Conservation (phyloP, 139 green algal species). For the Trebouxia sp. region DNA sequence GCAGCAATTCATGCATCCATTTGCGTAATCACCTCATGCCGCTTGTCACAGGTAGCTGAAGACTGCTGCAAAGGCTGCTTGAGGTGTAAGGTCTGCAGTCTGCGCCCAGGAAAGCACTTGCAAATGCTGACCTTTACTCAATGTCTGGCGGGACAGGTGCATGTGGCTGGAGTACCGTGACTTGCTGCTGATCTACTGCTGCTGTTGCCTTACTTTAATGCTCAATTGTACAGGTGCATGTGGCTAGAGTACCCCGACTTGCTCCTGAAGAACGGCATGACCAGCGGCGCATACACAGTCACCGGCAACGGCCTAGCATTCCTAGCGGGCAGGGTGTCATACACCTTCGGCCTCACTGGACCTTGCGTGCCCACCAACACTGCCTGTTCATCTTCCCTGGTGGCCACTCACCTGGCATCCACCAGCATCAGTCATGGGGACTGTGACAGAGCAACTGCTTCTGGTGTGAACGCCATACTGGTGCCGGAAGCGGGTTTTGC, state of each 20-base stretch:
- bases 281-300: slow-evolving; percentile 43
- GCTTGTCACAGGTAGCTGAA: too few species aligned
- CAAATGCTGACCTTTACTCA: too few species aligned
- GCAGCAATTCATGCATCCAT: too few species aligned
- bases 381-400: slow-evolving; percentile 83
- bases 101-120: too few species aligned
- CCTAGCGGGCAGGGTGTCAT: slow-evolving; percentile 63
- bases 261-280: slow-evolving; percentile 33
- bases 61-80: too few species aligned
- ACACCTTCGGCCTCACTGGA: slow-evolving; percentile 55
- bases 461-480: slow-evolving; percentile 78
- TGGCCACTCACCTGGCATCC: slow-evolving; percentile 73
- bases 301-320: slow-evolving; percentile 77
- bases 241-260: slow-evolving; percentile 71
- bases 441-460: slow-evolving; percentile 33
- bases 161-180: too few species aligned
- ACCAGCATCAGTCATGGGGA: slow-evolving; percentile 25
- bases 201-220: too few species aligned
- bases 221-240: slow-evolving; percentile 52
- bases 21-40: too few species aligned
- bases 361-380: slow-evolving; percentile 84
- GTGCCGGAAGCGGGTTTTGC: slow-evolving; percentile 47
- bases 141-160: too few species aligned
- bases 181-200: too few species aligned
- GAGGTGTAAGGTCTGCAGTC: too few species aligned